Evolutionary conservation across 2,329 filamentous ascomycete genomes (phyloP).

Genomic region (Penicillium oxalicum): DNA sequence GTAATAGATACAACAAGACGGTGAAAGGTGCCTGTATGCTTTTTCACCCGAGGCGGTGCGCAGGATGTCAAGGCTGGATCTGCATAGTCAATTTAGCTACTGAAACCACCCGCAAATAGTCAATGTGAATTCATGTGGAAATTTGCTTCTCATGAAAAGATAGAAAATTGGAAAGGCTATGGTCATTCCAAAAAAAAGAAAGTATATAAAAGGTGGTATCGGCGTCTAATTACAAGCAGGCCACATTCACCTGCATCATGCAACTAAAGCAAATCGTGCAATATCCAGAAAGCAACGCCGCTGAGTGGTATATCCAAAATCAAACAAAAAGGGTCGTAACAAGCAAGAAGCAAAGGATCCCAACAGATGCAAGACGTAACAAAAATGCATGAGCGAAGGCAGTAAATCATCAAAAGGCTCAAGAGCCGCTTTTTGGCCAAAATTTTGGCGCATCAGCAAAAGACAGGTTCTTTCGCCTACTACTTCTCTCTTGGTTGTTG

Average conservation of each 20-base stretch:
- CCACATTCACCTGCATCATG: slow-evolving; percentile 5
- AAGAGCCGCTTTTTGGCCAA: neutral
- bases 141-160: neutral
- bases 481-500: neutral
- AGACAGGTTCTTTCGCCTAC: neutral
- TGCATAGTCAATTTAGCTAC: too few species aligned
- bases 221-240: slow-evolving; percentile 16
- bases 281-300: slow-evolving; percentile 10
- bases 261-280: slow-evolving; percentile 11
- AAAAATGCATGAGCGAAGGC: neutral
- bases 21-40: too few species aligned
- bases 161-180: slow-evolving; percentile 1
- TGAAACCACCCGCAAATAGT: too few species aligned
- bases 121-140: too few species aligned
- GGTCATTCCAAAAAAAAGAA: slow-evolving; percentile 8
- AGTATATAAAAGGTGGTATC: slow-evolving; percentile 17
- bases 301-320: slow-evolving; percentile 7
- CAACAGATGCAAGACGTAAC: neutral
- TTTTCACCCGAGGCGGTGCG: too few species aligned
- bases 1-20: too few species aligned
- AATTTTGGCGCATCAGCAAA: neutral
- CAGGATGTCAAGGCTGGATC: too few species aligned
- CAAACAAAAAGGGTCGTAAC: neutral
- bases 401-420: too few species aligned
- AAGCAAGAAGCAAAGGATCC: neutral